Conservation (phyloP, 2,329 filamentous ascomycete genomes). For the Talaromyces rugulosus region DNA sequence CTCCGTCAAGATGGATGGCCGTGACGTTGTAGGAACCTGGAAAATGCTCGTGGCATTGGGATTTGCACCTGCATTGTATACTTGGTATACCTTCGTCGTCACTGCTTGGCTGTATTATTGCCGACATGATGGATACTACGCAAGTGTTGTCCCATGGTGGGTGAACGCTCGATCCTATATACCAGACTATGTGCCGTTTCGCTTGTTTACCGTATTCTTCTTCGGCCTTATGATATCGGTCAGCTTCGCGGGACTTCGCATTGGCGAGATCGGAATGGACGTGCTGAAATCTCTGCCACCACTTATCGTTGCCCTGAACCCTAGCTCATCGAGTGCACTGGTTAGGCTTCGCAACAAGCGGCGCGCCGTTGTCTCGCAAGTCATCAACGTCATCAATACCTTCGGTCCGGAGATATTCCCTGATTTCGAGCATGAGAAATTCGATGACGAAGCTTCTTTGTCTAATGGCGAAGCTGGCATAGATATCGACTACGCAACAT, state of each 20-base stretch:
- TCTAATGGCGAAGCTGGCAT: constrained; percentile 21
- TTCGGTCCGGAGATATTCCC: constrained; percentile 93
- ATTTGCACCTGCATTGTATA: constrained; percentile 75
- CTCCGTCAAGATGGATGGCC: constrained; percentile 80
- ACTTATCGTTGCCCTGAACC: constrained; percentile 77
- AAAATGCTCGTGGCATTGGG: constrained; percentile 85
- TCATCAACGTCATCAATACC: constrained; percentile 89
- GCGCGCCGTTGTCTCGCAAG: constrained; percentile 69
- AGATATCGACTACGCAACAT: constrained; percentile 15
- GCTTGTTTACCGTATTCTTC: constrained; percentile 68
- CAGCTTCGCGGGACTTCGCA: constrained; percentile 87
- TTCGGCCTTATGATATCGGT: constrained; percentile 80
- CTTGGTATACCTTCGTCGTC: constrained; percentile 71
- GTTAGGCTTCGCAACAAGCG: constrained; percentile 70
- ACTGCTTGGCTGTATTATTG: constrained; percentile 76
- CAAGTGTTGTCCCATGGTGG: constrained; percentile 10
- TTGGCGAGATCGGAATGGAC: constrained; percentile 97
- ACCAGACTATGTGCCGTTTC: constrained; percentile 74
- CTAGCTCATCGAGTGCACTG: constrained; percentile 77
- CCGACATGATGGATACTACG: constrained; percentile 62
- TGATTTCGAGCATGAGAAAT: constrained; percentile 77
- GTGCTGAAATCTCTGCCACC: constrained; percentile 92
- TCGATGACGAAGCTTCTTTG: constrained; percentile 54
- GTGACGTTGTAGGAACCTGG: constrained; percentile 90
- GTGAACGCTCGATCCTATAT: constrained; percentile 45